Conservation (phyloP, 2,329 filamentous ascomycete species). For the Waltergamsia citrina region DNA sequence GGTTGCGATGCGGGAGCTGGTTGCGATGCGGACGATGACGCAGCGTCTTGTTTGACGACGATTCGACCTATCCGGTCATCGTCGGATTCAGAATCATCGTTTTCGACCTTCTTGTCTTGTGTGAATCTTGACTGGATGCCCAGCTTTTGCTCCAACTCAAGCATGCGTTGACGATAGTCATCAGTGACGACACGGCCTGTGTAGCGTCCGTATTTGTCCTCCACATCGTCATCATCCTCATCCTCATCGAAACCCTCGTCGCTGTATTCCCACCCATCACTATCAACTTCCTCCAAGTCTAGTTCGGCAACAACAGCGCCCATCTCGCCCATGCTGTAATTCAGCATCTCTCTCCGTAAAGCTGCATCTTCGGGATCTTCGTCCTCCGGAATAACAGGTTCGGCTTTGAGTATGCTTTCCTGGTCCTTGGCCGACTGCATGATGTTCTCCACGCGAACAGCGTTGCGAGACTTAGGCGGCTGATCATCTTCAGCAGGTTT, state of each 20-base stretch:
- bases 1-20: constrained; percentile 9
- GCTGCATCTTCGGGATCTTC: constrained; percentile 75
- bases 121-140: constrained; percentile 43
- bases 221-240: constrained; percentile 52
- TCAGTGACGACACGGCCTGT: constrained; percentile 59
- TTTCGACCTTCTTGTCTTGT: constrained; percentile 40
- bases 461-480: constrained; percentile 27
- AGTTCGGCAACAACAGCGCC: constrained; percentile 89
- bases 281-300: constrained; percentile 59
- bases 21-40: constrained; percentile 7
- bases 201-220: constrained; percentile 69
- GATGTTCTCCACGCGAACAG: constrained; percentile 42
- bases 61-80: constrained; percentile 49
- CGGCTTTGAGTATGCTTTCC: constrained; percentile 32
- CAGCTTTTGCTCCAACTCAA: constrained; percentile 70
- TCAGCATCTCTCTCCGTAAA: constrained; percentile 78
- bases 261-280: constrained; percentile 44
- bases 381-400: constrained; percentile 54
- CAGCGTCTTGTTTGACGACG: constrained; percentile 27
- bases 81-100: constrained; percentile 17
- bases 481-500: constrained; percentile 31
- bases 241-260: constrained; percentile 43
- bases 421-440: constrained; percentile 47
- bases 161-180: constrained; percentile 74
- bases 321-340: constrained; percentile 82